Percentiles rank a stretch among this genome's conserved stretches.
phyloP scores from a whole-genome alignment of 1,284 basidiomycete genomes.

The Ustilago curta region DNA sequence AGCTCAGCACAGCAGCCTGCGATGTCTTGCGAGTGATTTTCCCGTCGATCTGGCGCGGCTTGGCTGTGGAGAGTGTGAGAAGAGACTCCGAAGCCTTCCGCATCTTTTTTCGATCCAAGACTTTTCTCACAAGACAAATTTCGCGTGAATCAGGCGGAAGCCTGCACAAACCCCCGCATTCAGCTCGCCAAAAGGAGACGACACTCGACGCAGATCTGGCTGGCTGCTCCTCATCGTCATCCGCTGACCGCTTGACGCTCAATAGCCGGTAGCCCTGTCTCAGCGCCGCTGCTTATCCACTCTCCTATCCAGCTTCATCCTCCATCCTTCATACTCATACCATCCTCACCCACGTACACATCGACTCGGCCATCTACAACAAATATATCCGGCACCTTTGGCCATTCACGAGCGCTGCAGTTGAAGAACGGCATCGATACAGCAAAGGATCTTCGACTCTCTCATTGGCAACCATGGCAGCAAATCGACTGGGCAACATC shows the following conservation, averaged over 20 bases:
- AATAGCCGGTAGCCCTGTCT: slow-evolving; percentile 12
- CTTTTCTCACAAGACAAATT: slow-evolving; percentile 39
- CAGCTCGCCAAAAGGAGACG: slow-evolving; percentile 18
- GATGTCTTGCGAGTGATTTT: background rate
- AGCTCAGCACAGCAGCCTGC: slow-evolving; percentile 1
- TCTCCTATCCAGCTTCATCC: background rate
- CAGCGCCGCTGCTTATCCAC: background rate
- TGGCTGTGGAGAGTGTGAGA: background rate
- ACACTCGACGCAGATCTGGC: background rate
- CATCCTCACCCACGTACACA: background rate
- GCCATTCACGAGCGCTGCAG: background rate
- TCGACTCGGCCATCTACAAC: background rate
- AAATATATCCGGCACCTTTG: background rate
- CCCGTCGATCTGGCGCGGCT: background rate
- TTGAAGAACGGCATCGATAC: background rate
- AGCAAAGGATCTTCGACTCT: background rate
- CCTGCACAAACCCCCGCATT: slow-evolving; percentile 25
- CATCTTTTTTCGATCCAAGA: slow-evolving; percentile 11
- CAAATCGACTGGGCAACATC: slow-evolving; percentile 50
- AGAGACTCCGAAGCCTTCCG: slow-evolving; percentile 13
- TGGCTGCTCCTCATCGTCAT: slow-evolving; percentile 9
- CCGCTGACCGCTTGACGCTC: slow-evolving; percentile 6
- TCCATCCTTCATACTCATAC: background rate
- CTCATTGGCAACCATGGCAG: slow-evolving; percentile 34
- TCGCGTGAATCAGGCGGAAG: slow-evolving; percentile 9